Percentiles rank a stretch among this genome's conserved stretches.
Conservation (phyloP, 352 stramenopile genomes). For the Globisporangium solare region DNA sequence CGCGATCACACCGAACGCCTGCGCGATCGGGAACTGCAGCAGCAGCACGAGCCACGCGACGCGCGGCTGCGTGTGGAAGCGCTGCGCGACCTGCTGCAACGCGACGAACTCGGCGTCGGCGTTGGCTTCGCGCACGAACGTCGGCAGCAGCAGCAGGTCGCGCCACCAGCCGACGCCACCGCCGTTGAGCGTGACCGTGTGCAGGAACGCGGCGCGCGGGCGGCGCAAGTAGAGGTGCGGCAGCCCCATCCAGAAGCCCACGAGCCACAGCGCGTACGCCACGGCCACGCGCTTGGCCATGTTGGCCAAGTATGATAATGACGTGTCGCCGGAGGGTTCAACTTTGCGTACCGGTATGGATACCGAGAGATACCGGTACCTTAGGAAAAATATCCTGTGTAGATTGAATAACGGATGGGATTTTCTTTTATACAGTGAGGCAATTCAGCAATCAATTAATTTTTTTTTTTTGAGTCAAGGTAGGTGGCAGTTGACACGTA, state of each 20-base stretch:
- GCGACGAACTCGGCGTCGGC: slow-evolving; percentile 12
- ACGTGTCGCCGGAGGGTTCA: not conserved
- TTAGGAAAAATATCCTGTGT: too few relatives aligned
- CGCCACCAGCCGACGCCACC: slow-evolving; percentile 16
- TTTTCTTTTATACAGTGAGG: not conserved
- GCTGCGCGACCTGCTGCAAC: slow-evolving; percentile 7
- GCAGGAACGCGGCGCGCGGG: slow-evolving; percentile 17
- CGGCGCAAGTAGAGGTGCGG: slow-evolving; percentile 22
- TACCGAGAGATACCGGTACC: too few relatives aligned
- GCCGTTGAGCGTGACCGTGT: slow-evolving; percentile 16
- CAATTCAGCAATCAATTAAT: not conserved
- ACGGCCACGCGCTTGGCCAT: slow-evolving; percentile 14
- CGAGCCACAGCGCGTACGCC: slow-evolving; percentile 21
- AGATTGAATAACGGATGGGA: too few relatives aligned
- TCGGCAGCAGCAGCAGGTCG: slow-evolving; percentile 17
- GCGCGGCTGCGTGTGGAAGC: slow-evolving; percentile 11
- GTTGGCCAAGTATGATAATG: not conserved
- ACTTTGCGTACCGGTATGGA: too few relatives aligned
- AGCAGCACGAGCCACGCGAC: slow-evolving; percentile 11
- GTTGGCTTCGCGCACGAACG: slow-evolving; percentile 17
- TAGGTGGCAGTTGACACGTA: too few relatives aligned
- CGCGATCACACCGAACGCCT: slow-evolving; percentile 9
- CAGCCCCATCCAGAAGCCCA: slow-evolving; percentile 19
- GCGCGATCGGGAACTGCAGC: slow-evolving; percentile 8
- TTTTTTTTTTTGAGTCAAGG: too few relatives aligned